These are phyloP conservation scores for Rhizopogon salebrosus DNA, from an alignment of 768 basidiomycete species.

Conservation along the genomic window DNA sequence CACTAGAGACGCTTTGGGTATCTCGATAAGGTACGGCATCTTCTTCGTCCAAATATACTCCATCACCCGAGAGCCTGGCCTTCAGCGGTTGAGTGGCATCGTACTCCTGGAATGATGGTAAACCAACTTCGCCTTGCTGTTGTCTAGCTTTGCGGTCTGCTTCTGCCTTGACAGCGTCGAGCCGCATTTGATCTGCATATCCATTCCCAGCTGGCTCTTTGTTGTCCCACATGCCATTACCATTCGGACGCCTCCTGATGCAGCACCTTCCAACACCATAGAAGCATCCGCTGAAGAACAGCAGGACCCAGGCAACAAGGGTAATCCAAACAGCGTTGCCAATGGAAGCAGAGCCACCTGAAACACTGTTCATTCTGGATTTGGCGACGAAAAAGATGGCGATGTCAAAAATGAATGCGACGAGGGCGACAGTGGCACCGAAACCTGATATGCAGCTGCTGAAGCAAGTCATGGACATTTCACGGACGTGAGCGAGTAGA, in stretches of 20 bases:
- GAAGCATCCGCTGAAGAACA: constrained; percentile 90
- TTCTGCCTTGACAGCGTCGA: constrained; percentile 85
- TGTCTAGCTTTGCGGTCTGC: constrained; percentile 75
- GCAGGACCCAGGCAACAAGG: constrained; percentile 75
- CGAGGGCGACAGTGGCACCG: constrained; percentile 69
- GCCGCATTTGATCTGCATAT: constrained; percentile 63
- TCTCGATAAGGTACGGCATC: constrained; percentile 30
- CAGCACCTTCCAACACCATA: constrained; percentile 84
- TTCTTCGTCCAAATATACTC: constrained; percentile 51
- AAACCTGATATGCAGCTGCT: constrained; percentile 79
- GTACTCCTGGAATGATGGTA: constrained; percentile 73
- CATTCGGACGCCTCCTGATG: constrained; percentile 48
- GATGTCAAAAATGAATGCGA: constrained; percentile 92
- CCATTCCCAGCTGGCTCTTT: constrained; percentile 28
- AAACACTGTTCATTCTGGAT: constrained; percentile 68
- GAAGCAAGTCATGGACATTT: constrained; percentile 81
- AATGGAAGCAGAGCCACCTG: constrained; percentile 71
- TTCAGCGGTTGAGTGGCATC: constrained; percentile 60
- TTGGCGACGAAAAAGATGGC: constrained; percentile 88
- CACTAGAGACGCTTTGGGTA: constrained; percentile 18
- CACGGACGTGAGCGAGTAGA: constrained; percentile 81
- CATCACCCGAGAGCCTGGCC: constrained; percentile 50
- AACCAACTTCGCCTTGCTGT: constrained; percentile 53
- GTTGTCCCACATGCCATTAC: constrained; percentile 35
- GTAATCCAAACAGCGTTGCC: constrained; percentile 93